Evolutionary conservation across 2,329 filamentous ascomycete species (phyloP), one percentile per base, ranked within the genome.

Genomic region (Trichoderma brevicompactum): DNA sequence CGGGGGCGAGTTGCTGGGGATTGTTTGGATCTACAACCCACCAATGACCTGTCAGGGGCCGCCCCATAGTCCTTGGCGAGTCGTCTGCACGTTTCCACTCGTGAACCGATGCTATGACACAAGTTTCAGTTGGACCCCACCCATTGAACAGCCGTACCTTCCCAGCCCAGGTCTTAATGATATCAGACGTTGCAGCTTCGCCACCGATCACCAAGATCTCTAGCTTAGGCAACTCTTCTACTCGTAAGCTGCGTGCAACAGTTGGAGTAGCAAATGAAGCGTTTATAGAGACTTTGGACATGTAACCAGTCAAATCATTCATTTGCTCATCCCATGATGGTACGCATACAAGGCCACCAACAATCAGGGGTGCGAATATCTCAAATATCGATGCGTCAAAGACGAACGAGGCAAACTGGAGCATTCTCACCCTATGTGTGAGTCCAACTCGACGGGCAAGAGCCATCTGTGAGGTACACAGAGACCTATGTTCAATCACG

Each of bases 381-480:
- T 69, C 67, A 7, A 49, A 19, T 15, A 69, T 15, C 2, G 60
- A 65, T 5, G 64, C 62, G 4, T 70, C 69, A 19, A 69, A 69
- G 12, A 56, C 66, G 7, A 58, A 67, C 1, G 68, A 65, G 9
- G 68, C 59, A 59, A 70, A 69, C 1, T 70, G 64, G 4, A 69
- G 65, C 34, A 55, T 32, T n/a, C 36, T 36, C 8, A 48, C 28
- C 0, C 15, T 43, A 5, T 52, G 5, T 1, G 32, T 50, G 7
- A 65, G 1, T 0, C 44, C 50, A 8, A 65, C 12, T 1, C 41
- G 32, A 7, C 2, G 28, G 4, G 36, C 52, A 13, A 53, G 13
- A 3, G 46, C 48, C 7, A 10, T 41, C 32, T 49, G 48, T 3
- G 46, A 53, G 1, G 65, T 65, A 12, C 46, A 65, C 3, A 65